These are phyloP conservation scores for Phytophthora cryptogea DNA, from an alignment of 352 stramenopile species.

Conservation along the genomic window DNA sequence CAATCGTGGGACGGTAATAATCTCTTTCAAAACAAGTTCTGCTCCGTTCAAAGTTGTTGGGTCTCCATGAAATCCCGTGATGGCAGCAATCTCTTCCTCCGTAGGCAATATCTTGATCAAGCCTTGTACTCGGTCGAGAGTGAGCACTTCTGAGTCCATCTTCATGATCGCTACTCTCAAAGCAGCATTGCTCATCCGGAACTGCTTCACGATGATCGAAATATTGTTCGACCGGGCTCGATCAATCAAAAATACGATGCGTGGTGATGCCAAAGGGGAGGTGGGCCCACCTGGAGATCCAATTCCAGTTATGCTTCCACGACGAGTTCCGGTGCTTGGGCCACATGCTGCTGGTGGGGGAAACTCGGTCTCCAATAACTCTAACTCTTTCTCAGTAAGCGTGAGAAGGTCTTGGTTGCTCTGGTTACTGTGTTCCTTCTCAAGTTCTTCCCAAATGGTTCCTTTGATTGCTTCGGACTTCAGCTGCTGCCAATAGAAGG, in stretches of 20 bases:
- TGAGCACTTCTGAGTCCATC: conserved; percentile 77
- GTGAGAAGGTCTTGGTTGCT: conserved; percentile 60
- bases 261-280: conserved; percentile 59
- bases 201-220: conserved; percentile 97
- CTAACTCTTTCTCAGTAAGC: conserved; percentile 54
- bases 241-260: conserved; percentile 79
- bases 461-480: conserved; percentile 60
- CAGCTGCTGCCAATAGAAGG: conserved; percentile 82
- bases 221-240: conserved; percentile 84
- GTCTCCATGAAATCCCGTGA: conserved; percentile 68
- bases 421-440: conserved; percentile 54
- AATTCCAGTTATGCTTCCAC: conserved; percentile 50
- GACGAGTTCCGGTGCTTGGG: conserved; percentile 39
- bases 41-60: conserved; percentile 71
- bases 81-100: conserved; percentile 81
- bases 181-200: conserved; percentile 91
- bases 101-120: conserved; percentile 90
- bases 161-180: conserved; percentile 85
- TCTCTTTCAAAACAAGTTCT: conserved; percentile 77
- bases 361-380: conserved; percentile 63
- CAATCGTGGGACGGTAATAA: conserved; percentile 74
- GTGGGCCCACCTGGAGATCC: conserved; percentile 35
- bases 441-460: conserved; percentile 83
- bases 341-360: conserved; percentile 53
- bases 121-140: conserved; percentile 80